Conservation (phyloP, 208 protist genomes). For the Porcisia deanei region DNA sequence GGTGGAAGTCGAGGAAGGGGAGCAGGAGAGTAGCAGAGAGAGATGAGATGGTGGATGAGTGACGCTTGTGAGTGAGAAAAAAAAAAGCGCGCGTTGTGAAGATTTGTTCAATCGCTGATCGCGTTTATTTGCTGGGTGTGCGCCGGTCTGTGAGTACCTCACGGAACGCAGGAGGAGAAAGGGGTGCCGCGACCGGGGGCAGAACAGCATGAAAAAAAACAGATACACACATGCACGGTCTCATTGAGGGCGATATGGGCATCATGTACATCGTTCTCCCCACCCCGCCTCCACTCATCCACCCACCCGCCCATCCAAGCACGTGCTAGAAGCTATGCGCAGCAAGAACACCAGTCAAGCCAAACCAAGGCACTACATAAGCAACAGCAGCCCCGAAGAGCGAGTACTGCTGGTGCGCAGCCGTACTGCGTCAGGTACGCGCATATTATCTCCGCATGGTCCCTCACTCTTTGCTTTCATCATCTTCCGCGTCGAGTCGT, state of each 20-base stretch:
- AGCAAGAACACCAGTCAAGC: not conserved
- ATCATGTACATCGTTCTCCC: not conserved
- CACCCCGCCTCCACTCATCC: too few relatives aligned
- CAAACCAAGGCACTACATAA: not conserved
- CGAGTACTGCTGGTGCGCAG: not conserved
- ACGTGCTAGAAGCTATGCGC: not conserved
- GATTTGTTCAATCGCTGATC: not conserved
- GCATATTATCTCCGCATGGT: not conserved
- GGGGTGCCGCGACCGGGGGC: not conserved
- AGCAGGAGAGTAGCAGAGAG: not conserved
- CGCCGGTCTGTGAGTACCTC: not conserved
- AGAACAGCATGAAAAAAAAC: not conserved
- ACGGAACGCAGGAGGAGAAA: not conserved
- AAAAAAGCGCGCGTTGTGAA: not conserved
- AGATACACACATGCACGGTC: not conserved
- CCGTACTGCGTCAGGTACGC: not conserved
- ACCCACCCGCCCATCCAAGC: not conserved
- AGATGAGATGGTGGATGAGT: not conserved
- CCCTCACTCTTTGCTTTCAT: constrained; percentile 8
- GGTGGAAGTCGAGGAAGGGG: not conserved
- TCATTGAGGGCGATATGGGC: not conserved
- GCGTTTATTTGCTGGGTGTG: not conserved
- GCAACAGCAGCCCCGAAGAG: not conserved
- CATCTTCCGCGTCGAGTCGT: constrained; percentile 35
- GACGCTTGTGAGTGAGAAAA: not conserved